These are phyloP conservation scores for Pleurotus pulmonarius DNA, from an alignment of 768 basidiomycete species.

Conservation along the genomic window DNA sequence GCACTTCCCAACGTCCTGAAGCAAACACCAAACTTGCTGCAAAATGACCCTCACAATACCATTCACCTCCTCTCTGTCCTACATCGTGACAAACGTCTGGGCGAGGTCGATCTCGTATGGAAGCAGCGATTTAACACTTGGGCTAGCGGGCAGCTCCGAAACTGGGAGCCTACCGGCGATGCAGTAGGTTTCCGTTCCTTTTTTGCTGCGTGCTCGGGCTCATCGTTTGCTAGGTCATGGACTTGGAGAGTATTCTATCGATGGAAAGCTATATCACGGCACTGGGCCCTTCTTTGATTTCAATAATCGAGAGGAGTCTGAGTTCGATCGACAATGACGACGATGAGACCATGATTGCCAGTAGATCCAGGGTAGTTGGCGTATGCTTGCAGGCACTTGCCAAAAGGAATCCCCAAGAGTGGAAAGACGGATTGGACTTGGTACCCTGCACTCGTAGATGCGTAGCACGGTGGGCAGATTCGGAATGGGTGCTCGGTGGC, in stretches of 20 bases:
- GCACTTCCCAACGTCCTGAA: slow-evolving; percentile 59
- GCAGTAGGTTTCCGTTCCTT: slow-evolving; percentile 27
- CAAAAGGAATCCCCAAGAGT: slow-evolving; percentile 36
- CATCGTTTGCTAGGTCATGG: slow-evolving; percentile 32
- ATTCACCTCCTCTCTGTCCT: slow-evolving; percentile 51
- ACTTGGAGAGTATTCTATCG: slow-evolving; percentile 52
- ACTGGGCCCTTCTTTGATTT: slow-evolving; percentile 36
- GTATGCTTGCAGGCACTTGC: slow-evolving; percentile 54
- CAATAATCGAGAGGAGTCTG: slow-evolving; percentile 41
- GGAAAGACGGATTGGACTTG: slow-evolving; percentile 44
- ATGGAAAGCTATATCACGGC: slow-evolving; percentile 47
- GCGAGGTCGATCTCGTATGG: slow-evolving; percentile 58
- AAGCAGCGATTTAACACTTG: slow-evolving; percentile 49
- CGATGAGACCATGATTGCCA: slow-evolving; percentile 25
- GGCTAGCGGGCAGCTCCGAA: slow-evolving; percentile 37
- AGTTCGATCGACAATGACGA: slow-evolving; percentile 22
- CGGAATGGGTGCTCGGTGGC: slow-evolving; percentile 50
- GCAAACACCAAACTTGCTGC: slow-evolving; percentile 41
- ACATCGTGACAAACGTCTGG: slow-evolving; percentile 44
- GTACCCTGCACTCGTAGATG: slow-evolving; percentile 42
- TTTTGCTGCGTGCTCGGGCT: not conserved
- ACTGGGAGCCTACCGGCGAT: slow-evolving; percentile 36
- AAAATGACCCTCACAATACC: slow-evolving; percentile 35
- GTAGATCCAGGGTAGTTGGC: slow-evolving; percentile 55
- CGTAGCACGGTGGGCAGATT: slow-evolving; percentile 54